Conservation (phyloP, 768 basidiomycete species). For the Termitomyces sp. region DNA sequence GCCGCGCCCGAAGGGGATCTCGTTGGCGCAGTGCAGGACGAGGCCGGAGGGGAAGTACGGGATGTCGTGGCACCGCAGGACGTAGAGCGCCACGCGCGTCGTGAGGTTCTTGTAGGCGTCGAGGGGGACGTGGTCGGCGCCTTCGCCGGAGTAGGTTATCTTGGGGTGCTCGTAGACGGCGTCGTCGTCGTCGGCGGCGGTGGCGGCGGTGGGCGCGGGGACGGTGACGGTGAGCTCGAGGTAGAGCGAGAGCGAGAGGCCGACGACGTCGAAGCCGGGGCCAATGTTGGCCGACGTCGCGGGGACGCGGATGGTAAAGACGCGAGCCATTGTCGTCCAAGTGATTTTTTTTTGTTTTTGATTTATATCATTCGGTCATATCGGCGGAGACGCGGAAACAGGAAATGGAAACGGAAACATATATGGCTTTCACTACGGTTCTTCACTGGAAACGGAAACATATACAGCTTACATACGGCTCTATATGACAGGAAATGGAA, state of each 20-base stretch:
- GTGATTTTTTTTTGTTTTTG: not conserved
- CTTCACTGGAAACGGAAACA: no score
- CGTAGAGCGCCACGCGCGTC: constrained; percentile 95
- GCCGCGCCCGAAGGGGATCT: constrained; percentile 97
- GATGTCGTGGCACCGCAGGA: constrained; percentile 84
- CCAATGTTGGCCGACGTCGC: constrained; percentile 99
- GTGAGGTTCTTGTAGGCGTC: constrained; percentile 95
- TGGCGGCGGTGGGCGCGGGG: constrained; percentile 10
- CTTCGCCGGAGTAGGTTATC: constrained; percentile 83
- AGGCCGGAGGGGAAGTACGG: constrained; percentile 72
- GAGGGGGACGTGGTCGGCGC: constrained; percentile 85
- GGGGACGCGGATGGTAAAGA: constrained; percentile 77
- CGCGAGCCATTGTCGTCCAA: constrained; percentile 16
- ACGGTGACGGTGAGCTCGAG: constrained; percentile 65
- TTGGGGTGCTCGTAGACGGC: constrained; percentile 40
- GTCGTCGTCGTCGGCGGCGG: constrained; percentile 13
- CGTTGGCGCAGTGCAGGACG: constrained; percentile 74
- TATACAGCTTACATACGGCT: no score
- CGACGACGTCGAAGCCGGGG: constrained; percentile 98
- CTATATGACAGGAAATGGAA: no score
- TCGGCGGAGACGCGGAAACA: no score
- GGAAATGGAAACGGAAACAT: no score
- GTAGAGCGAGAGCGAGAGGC: constrained; percentile 88
- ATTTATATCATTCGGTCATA: constrained; percentile 3
- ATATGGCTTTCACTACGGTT: no score